phyloP scores from a whole-genome alignment of 2,329 filamentous ascomycete genomes.

The Leptodontidium sp. region DNA sequence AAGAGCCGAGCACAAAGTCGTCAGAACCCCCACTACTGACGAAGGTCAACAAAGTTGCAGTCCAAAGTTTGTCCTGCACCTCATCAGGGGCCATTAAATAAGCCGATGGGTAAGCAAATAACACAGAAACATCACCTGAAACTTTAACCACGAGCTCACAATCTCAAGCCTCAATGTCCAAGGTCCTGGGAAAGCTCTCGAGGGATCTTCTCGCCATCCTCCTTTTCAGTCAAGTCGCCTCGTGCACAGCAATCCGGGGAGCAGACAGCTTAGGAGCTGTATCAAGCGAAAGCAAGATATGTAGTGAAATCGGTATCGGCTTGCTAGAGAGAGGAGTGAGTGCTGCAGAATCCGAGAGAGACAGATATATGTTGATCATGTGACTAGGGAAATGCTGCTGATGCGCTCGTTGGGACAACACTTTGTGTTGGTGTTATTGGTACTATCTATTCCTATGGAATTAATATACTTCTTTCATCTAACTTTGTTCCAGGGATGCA shows the following conservation, averaged over 20 bases:
- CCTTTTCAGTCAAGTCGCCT: background rate
- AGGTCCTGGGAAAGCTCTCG: background rate
- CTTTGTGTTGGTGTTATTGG: conserved; percentile 79
- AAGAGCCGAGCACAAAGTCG: background rate
- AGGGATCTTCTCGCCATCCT: conserved; percentile 6
- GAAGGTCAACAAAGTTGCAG: background rate
- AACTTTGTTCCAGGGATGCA: conserved; percentile 65
- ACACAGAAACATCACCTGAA: background rate
- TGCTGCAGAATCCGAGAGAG: background rate
- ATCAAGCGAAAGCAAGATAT: conserved; percentile 60
- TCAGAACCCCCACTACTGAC: conserved; percentile 17
- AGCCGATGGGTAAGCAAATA: conserved; percentile 8
- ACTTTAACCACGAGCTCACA: background rate
- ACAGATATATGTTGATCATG: conserved; percentile 32
- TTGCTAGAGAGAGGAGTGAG: conserved; percentile 57
- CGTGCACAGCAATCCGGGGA: background rate
- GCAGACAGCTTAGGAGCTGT: conserved; percentile 53
- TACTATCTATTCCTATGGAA: conserved; percentile 32
- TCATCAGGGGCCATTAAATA: background rate
- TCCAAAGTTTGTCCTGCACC: background rate
- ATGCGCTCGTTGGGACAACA: conserved; percentile 77
- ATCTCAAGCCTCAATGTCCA: background rate
- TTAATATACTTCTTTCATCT: background rate
- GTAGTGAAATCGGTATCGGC: conserved; percentile 59
- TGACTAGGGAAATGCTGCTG: conserved; percentile 72